These are phyloP conservation scores for Chloris gayana DNA, from an alignment of 176 grass and related monocot genomes.

Conservation along the genomic window DNA sequence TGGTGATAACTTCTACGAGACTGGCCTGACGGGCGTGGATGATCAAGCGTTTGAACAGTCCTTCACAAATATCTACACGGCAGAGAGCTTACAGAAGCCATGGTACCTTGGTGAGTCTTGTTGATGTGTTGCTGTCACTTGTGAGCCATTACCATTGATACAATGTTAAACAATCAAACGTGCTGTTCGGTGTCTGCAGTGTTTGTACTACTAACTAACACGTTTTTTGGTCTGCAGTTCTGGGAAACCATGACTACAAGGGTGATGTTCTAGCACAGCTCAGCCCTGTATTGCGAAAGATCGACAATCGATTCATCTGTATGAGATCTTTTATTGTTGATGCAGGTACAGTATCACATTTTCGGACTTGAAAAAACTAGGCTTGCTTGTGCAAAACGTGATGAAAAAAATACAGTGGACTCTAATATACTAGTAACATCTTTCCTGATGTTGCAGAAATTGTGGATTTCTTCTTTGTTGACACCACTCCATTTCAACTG, in stretches of 20 bases:
- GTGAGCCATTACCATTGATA: background rate
- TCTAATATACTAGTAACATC: background rate
- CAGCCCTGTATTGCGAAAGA: constrained; percentile 48
- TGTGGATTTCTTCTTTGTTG: constrained; percentile 84
- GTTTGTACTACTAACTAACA: background rate
- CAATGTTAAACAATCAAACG: background rate
- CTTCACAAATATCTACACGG: constrained; percentile 68
- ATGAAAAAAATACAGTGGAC: background rate
- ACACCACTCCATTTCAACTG: constrained; percentile 72
- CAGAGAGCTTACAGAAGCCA: constrained; percentile 66
- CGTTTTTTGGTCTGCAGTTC: constrained; percentile 43
- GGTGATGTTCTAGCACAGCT: constrained; percentile 71
- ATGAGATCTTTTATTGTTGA: constrained; percentile 79
- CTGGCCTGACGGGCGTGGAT: constrained; percentile 61
- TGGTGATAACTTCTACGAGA: constrained; percentile 83
- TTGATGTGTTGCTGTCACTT: background rate
- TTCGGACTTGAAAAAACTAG: background rate
- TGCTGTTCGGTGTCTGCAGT: background rate
- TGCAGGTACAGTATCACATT: constrained; percentile 47
- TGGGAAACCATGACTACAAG: constrained; percentile 92
- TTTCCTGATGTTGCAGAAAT: constrained; percentile 42
- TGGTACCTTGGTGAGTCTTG: constrained; percentile 65
- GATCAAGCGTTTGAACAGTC: constrained; percentile 71
- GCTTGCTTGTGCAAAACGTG: background rate
- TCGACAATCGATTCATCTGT: constrained; percentile 79